These are phyloP conservation scores for Fusarium sp. DNA, from an alignment of 2,329 filamentous ascomycete genomes.

Conservation along the genomic window DNA sequence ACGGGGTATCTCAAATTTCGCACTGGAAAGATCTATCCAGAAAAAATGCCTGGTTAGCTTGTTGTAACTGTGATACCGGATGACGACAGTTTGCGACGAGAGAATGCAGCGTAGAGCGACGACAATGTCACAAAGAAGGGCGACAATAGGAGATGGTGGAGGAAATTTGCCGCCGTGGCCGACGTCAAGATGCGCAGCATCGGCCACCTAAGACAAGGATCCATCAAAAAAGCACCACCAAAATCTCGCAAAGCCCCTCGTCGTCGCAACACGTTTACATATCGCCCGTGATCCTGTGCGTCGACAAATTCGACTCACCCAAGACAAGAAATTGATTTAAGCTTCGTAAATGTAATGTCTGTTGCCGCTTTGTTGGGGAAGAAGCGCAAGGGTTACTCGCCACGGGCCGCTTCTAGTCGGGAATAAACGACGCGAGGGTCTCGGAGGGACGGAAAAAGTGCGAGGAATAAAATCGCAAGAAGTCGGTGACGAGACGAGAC, in stretches of 20 bases:
- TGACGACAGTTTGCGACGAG: constrained; percentile 27
- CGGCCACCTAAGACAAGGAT: constrained; percentile 41
- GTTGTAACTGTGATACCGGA: constrained; percentile 16
- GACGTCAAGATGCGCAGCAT: constrained; percentile 44
- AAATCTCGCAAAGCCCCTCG: constrained; percentile 31
- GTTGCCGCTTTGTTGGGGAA: constrained; percentile 35
- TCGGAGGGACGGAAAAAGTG: constrained; percentile 44
- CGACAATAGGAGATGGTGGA: constrained; percentile 30
- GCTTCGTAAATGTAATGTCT: constrained; percentile 34
- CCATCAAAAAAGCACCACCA: constrained; percentile 42
- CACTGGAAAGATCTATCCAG: constrained; percentile 27
- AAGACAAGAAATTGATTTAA: constrained; percentile 25
- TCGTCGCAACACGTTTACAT: constrained; percentile 45
- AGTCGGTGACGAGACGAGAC: constrained; percentile 37
- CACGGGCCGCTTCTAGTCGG: constrained; percentile 42
- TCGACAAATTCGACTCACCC: constrained; percentile 40
- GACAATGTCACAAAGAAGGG: constrained; percentile 14
- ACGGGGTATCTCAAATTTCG: constrained; percentile 29
- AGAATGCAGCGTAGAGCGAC: constrained; percentile 31
- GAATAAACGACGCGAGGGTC: constrained; percentile 45
- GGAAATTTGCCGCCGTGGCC: constrained; percentile 40
- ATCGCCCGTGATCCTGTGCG: constrained; percentile 27
- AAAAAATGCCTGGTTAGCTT: constrained; percentile 30
- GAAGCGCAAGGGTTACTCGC: constrained; percentile 39
- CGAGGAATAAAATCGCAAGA: constrained; percentile 38